phyloP scores from a whole-genome alignment of 768 basidiomycete genomes.

The Termitomyces sp. region DNA sequence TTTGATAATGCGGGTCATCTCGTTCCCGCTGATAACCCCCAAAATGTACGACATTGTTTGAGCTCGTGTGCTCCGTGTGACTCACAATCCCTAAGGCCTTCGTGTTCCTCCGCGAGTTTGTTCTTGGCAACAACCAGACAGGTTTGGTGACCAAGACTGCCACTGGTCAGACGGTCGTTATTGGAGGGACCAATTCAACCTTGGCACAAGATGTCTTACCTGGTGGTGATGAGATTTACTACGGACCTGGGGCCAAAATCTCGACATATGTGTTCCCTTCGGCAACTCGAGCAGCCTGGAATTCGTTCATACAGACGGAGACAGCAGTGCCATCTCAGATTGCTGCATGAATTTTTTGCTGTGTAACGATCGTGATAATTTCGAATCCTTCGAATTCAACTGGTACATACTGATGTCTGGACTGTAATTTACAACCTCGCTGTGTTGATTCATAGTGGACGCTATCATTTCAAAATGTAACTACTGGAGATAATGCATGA shows the following conservation, averaged over 20 bases:
- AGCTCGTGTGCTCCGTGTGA: neutral
- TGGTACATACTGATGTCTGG: neutral
- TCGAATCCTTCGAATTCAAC: neutral
- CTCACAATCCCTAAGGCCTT: conserved; percentile 37
- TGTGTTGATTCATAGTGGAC: neutral
- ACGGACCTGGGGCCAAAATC: conserved; percentile 41
- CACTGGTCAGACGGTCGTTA: conserved; percentile 23
- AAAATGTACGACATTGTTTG: conserved; percentile 24
- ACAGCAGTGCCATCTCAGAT: conserved; percentile 19
- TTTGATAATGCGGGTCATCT: conserved; percentile 38
- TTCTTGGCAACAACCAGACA: conserved; percentile 55
- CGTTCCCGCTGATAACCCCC: conserved; percentile 29
- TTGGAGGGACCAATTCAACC: conserved; percentile 44
- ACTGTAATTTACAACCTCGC: conserved; percentile 52
- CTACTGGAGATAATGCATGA: neutral
- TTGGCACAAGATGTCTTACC: conserved; percentile 42
- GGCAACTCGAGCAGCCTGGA: conserved; percentile 53
- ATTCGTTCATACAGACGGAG: conserved; percentile 39
- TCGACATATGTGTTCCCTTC: conserved; percentile 52
- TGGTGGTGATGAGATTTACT: conserved; percentile 51
- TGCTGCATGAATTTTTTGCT: neutral
- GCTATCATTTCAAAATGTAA: neutral
- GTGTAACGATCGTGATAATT: neutral
- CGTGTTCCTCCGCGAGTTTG: conserved; percentile 59
- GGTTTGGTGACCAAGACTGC: conserved; percentile 42